phyloP scores from a whole-genome alignment of 805 yeast genomes.

The Cyberlindnera petersonii region DNA sequence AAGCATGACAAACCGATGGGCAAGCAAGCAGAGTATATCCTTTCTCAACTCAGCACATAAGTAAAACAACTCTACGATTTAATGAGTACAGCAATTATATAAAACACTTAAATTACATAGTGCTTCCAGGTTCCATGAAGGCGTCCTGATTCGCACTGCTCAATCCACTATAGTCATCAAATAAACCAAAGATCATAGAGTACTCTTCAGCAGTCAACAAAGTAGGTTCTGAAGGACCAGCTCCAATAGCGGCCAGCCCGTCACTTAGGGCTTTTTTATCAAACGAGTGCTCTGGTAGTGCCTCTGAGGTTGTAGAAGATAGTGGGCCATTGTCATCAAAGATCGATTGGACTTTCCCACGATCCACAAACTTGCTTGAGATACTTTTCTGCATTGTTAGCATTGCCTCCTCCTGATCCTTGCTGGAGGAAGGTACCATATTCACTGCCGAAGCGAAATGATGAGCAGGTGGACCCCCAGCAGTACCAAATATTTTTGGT shows the following conservation, averaged over 20 bases:
- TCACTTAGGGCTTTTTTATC: neutral
- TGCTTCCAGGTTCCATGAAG: too few relatives aligned
- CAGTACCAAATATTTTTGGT: neutral
- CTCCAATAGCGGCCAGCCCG: neutral
- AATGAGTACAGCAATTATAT: too few relatives aligned
- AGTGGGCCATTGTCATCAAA: neutral
- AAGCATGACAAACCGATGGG: conserved; percentile 12
- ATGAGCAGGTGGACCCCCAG: neutral
- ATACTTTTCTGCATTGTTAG: neutral
- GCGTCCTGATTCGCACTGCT: neutral
- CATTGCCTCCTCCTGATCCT: conserved; percentile 1
- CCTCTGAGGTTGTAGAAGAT: neutral
- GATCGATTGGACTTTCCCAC: neutral
- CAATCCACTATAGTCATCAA: conserved; percentile 9
- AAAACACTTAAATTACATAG: too few relatives aligned
- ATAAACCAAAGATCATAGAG: conserved; percentile 4
- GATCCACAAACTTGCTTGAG: neutral
- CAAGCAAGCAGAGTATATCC: conserved; percentile 16
- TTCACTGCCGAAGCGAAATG: neutral
- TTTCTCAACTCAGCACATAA: conserved; percentile 2
- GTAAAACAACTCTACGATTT: too few relatives aligned
- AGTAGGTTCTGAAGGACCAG: neutral
- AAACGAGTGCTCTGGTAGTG: too few relatives aligned
- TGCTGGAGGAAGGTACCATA: neutral
- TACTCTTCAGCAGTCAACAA: conserved; percentile 3